phyloP scores from a whole-genome alignment of 345 rosid species.

The Anacardium occidentale region DNA sequence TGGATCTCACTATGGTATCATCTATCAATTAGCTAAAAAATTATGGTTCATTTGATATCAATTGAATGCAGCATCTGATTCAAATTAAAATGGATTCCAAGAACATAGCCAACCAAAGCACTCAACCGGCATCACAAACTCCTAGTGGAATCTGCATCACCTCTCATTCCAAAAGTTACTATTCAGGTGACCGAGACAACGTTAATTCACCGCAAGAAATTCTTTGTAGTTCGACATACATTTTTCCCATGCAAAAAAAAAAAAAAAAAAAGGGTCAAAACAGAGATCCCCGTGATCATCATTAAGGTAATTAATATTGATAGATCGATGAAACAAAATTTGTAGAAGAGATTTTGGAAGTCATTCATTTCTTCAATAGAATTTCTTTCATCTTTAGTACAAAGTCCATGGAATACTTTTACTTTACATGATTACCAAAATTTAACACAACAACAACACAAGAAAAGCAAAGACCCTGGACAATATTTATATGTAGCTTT shows the following conservation, averaged over 20 bases:
- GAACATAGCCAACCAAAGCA: conserved; percentile 3
- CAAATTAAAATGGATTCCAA: conserved; percentile 22
- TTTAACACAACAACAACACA: background rate
- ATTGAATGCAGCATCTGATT: conserved; percentile 27
- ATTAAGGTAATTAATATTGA: too few relatives aligned
- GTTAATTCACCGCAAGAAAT: too few relatives aligned
- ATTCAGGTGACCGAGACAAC: too few relatives aligned
- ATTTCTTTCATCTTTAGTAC: too few relatives aligned
- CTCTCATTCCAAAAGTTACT: conserved; percentile 10
- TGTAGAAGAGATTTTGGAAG: conserved; percentile 3
- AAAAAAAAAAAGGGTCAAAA: too few relatives aligned
- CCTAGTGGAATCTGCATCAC: conserved; percentile 34
- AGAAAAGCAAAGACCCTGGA: background rate
- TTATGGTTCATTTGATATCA: background rate
- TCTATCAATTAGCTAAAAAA: background rate
- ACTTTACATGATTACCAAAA: background rate
- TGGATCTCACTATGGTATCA: conserved; percentile 17
- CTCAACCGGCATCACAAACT: background rate
- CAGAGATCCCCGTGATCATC: too few relatives aligned
- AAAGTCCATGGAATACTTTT: background rate
- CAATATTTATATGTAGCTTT: background rate
- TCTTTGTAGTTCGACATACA: too few relatives aligned
- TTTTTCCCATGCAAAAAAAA: too few relatives aligned
- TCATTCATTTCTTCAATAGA: background rate
- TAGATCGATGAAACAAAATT: background rate